These are phyloP conservation scores for Mycena albidolilacea DNA, from an alignment of 768 basidiomycete genomes.

Conservation along the genomic window DNA sequence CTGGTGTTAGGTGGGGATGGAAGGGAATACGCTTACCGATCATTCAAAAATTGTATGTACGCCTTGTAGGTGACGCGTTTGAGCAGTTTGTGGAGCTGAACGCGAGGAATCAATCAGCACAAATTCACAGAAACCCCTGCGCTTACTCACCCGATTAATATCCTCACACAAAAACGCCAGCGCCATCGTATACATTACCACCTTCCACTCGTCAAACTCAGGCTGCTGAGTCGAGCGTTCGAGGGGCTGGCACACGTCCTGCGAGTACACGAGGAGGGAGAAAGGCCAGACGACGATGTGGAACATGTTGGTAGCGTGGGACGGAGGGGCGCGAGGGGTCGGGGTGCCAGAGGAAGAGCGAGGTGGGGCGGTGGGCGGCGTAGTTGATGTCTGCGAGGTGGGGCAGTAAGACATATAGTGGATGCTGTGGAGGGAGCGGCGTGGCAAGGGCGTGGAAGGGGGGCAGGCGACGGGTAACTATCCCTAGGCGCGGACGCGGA, in stretches of 20 bases:
- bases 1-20: no score
- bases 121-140: no score
- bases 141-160: slow-evolving; percentile 63
- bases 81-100: slow-evolving; percentile 78
- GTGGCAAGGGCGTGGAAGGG: no score
- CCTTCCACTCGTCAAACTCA: slow-evolving; percentile 84
- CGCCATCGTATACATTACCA: slow-evolving; percentile 83
- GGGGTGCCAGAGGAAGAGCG: no score
- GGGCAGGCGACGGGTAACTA: no score
- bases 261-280: slow-evolving; percentile 86
- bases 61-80: slow-evolving; percentile 86
- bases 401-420: no score
- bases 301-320: slow-evolving; percentile 91
- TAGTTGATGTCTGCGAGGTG: no score
- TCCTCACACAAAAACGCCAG: slow-evolving; percentile 87
- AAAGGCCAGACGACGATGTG: slow-evolving; percentile 84
- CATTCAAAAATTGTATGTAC: slow-evolving; percentile 79
- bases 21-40: slow-evolving; percentile 17
- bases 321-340: no score
- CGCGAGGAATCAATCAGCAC: neutral
- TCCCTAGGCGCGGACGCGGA: no score
- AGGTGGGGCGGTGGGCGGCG: no score
- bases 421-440: no score
- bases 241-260: slow-evolving; percentile 86
- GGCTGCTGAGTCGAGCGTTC: slow-evolving; percentile 70